Percentiles rank a stretch among this genome's conserved stretches.
These are phyloP conservation scores for Blumeriella jaapii DNA, from an alignment of 2,329 filamentous ascomycete genomes.

Conservation along the genomic window DNA sequence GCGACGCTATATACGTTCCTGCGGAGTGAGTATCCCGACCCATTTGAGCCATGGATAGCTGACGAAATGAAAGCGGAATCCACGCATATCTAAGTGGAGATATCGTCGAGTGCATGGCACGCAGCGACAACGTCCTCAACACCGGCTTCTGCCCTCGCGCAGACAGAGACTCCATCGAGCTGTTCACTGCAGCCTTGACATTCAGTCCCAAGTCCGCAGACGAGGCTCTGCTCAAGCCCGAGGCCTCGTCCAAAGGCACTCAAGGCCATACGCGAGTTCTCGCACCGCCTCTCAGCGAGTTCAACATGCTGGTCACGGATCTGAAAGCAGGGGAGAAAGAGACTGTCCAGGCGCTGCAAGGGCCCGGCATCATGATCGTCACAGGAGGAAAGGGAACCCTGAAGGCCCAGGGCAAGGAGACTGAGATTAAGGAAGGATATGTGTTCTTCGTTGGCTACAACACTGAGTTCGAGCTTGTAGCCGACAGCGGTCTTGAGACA, in stretches of 20 bases:
- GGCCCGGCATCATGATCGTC: slow-evolving; percentile 52
- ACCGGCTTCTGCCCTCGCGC: slow-evolving; percentile 60
- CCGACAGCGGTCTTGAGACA: slow-evolving; percentile 13
- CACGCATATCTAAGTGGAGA: slow-evolving; percentile 87
- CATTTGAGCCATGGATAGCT: not conserved
- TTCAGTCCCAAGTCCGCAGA: slow-evolving; percentile 49
- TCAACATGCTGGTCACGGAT: slow-evolving; percentile 52
- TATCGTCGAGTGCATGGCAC: slow-evolving; percentile 97
- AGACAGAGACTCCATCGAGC: slow-evolving; percentile 50
- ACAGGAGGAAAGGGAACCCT: slow-evolving; percentile 47
- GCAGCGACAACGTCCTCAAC: slow-evolving; percentile 83
- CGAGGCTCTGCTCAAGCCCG: slow-evolving; percentile 42
- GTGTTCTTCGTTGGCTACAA: slow-evolving; percentile 49
- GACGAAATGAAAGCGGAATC: slow-evolving; percentile 46
- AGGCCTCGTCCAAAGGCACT: slow-evolving; percentile 38
- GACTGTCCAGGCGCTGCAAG: slow-evolving; percentile 39
- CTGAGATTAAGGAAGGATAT: slow-evolving; percentile 47
- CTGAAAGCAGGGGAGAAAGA: slow-evolving; percentile 49
- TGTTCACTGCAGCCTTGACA: slow-evolving; percentile 51
- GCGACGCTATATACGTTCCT: slow-evolving; percentile 85
- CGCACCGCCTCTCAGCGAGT: slow-evolving; percentile 58
- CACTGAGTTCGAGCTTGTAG: slow-evolving; percentile 15
- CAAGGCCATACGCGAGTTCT: slow-evolving; percentile 53
- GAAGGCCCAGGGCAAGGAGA: slow-evolving; percentile 39
- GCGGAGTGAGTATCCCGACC: slow-evolving; percentile 43